phyloP scores from a whole-genome alignment of 495 filamentous ascomycete genomes.

The Xylaria intraflava region DNA sequence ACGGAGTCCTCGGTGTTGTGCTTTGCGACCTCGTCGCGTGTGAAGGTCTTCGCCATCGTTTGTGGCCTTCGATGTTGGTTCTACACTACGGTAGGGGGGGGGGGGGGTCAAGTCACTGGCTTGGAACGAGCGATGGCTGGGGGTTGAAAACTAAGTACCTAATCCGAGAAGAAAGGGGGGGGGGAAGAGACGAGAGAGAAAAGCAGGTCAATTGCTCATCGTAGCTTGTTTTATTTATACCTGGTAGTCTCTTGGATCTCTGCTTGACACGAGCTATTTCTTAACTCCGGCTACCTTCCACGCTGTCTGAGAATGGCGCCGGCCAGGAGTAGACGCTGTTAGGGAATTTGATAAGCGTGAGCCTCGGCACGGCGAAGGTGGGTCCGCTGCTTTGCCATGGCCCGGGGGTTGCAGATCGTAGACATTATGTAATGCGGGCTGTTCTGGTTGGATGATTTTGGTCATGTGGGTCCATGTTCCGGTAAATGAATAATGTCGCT shows the following conservation, averaged over 20 bases:
- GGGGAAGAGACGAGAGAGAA: neutral
- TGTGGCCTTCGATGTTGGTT: neutral
- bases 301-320: neutral
- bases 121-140: neutral
- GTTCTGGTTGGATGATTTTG: no score
- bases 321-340: neutral
- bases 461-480: no score
- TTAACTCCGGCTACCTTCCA: neutral
- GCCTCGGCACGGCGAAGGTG: slow-evolving; percentile 2
- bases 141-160: no score
- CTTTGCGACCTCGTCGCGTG: slow-evolving; percentile 68
- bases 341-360: neutral
- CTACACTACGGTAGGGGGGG: neutral
- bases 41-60: slow-evolving; percentile 46
- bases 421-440: no score
- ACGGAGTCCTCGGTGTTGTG: slow-evolving; percentile 74
- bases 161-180: neutral
- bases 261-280: no score
- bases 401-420: neutral
- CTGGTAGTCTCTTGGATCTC: no score
- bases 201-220: no score
- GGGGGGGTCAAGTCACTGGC: neutral
- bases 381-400: neutral
- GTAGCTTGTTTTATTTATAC: no score
- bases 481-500: no score